A percentile compares a stretch with the other conserved stretches of the same genome.
phyloP scores from a whole-genome alignment of 768 basidiomycete species.

The Dacryopinax spathularia region DNA sequence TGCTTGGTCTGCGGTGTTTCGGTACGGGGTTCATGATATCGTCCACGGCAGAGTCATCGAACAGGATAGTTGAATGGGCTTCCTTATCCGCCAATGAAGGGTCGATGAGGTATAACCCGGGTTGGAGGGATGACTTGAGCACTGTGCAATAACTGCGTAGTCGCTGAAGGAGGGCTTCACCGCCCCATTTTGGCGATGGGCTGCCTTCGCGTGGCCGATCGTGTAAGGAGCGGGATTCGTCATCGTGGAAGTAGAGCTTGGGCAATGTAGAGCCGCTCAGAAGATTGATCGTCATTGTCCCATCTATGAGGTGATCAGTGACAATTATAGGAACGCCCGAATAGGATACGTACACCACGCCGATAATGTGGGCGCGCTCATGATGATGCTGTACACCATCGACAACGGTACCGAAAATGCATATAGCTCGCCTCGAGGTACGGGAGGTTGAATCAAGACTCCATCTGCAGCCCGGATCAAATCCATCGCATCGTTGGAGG shows the following conservation, averaged over 20 bases:
- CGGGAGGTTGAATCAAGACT: conserved; percentile 72
- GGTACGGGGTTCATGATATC: conserved; percentile 78
- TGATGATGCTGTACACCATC: conserved; percentile 77
- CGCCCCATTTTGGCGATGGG: conserved; percentile 57
- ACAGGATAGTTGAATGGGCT: conserved; percentile 70
- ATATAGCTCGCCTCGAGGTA: conserved; percentile 74
- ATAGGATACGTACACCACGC: conserved; percentile 54
- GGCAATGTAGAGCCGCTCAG: conserved; percentile 75
- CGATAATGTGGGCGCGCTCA: conserved; percentile 67
- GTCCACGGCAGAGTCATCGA: conserved; percentile 75
- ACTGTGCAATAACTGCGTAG: conserved; percentile 66
- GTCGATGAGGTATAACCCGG: conserved; percentile 78
- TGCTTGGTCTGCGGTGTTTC: conserved; percentile 57
- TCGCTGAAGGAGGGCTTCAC: conserved; percentile 68
- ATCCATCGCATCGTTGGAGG: conserved; percentile 4
- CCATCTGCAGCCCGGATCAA: conserved; percentile 38
- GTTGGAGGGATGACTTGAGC: conserved; percentile 72
- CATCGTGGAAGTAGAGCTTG: conserved; percentile 90
- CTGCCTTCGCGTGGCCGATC: conserved; percentile 16
- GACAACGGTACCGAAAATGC: conserved; percentile 90
- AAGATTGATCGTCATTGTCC: conserved; percentile 77
- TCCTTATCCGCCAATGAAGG: conserved; percentile 89
- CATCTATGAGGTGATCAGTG: conserved; percentile 38
- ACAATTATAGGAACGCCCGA: conserved; percentile 18
- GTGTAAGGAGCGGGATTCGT: conserved; percentile 62